Evolutionary conservation across 2,329 filamentous ascomycete genomes (phyloP).

Genomic region (Coleophoma eucalyptorum): DNA sequence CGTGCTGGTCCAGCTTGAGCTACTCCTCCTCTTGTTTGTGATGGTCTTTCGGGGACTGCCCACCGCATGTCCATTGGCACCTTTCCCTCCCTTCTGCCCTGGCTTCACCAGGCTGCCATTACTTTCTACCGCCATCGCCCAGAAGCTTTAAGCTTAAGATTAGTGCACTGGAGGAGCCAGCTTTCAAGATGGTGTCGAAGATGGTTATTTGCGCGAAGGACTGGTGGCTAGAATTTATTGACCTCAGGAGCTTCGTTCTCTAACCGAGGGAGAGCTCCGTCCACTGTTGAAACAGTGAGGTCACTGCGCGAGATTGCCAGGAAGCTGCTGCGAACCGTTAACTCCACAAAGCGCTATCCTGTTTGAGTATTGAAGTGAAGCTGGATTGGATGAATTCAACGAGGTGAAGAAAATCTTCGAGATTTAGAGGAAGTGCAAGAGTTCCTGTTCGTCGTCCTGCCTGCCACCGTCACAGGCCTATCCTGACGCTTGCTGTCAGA

Average conservation of each 20-base stretch:
- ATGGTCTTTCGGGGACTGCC: slow-evolving; percentile 28
- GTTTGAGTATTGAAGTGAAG: no score
- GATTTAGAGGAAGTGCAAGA: no score
- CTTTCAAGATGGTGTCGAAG: not conserved
- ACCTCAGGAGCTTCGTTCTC: no score
- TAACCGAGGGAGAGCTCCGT: not conserved
- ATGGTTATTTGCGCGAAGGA: not conserved
- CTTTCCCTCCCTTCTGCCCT: slow-evolving; percentile 25
- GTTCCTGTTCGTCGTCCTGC: no score
- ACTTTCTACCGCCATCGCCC: slow-evolving; percentile 31
- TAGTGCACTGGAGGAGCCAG: slow-evolving; percentile 1
- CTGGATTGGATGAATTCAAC: no score
- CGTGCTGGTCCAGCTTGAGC: slow-evolving; percentile 39
- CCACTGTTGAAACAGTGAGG: not conserved
- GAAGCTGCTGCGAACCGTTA: no score
- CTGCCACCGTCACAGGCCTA: no score
- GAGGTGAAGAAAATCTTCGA: no score
- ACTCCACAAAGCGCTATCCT: no score
- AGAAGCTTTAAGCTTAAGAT: slow-evolving; percentile 16
- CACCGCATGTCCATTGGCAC: slow-evolving; percentile 29
- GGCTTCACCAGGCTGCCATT: slow-evolving; percentile 32
- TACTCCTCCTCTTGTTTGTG: slow-evolving; percentile 12
- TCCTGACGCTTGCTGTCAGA: no score
- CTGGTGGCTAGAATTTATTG: no score
- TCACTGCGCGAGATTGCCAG: not conserved